Evolutionary conservation across 768 basidiomycete genomes (phyloP).

Genomic region (Naganishia vishniacii): DNA sequence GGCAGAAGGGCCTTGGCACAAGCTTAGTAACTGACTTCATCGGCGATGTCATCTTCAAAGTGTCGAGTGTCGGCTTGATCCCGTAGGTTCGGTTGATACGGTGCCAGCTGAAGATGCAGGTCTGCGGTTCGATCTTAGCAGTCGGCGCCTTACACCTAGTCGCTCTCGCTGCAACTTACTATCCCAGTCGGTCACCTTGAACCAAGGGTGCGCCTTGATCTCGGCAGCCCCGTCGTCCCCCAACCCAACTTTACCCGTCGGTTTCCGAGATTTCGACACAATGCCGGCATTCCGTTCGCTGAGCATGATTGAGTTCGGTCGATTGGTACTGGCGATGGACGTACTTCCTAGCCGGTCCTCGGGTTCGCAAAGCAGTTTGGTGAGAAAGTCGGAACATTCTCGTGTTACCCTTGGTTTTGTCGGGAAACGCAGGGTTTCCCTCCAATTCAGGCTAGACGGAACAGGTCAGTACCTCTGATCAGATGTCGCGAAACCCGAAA

Average conservation of each 20-base stretch:
- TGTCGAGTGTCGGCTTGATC: constrained; percentile 84
- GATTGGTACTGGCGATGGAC: constrained; percentile 28
- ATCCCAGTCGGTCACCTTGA: constrained; percentile 81
- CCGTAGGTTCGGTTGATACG: constrained; percentile 78
- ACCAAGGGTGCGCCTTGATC: constrained; percentile 89
- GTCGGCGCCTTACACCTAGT: background rate
- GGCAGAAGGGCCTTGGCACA: background rate
- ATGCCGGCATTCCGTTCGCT: constrained; percentile 71
- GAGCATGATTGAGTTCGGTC: constrained; percentile 71
- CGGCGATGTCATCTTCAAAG: constrained; percentile 89
- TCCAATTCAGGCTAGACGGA: constrained; percentile 69
- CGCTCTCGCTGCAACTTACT: constrained; percentile 43
- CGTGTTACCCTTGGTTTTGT: constrained; percentile 73
- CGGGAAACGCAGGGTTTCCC: constrained; percentile 79
- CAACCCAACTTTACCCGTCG: constrained; percentile 23
- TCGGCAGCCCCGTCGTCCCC: constrained; percentile 71
- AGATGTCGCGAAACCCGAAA: background rate
- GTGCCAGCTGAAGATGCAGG: constrained; percentile 74
- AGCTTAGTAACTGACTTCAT: constrained; percentile 60
- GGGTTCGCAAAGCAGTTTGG: constrained; percentile 84
- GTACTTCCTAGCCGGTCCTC: constrained; percentile 68
- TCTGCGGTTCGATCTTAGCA: constrained; percentile 48
- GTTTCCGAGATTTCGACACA: constrained; percentile 49
- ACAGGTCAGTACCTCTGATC: background rate
- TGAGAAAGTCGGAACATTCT: constrained; percentile 81